Percentiles rank a stretch among this genome's conserved stretches.
These are phyloP conservation scores for Lachancea cidri DNA, from an alignment of 805 yeast species.

Conservation along the genomic window DNA sequence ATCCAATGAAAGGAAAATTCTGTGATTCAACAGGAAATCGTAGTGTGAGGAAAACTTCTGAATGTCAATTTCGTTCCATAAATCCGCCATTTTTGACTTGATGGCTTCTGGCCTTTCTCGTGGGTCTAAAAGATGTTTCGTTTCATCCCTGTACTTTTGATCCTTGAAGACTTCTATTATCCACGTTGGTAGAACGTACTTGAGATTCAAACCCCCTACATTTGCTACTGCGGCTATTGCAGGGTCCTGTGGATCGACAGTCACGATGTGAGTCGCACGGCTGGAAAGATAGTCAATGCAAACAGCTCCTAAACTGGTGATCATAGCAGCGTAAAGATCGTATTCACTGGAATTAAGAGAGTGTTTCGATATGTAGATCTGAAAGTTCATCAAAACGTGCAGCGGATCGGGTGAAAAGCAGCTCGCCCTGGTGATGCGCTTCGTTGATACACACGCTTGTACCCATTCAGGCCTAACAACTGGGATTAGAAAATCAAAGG, in stretches of 20 bases:
- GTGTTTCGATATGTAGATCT: conserved; percentile 55
- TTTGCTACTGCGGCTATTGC: conserved; percentile 49
- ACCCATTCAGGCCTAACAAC: conserved; percentile 29
- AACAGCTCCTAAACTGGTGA: conserved; percentile 71
- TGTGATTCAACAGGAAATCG: conserved; percentile 39
- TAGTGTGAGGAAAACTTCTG: conserved; percentile 4
- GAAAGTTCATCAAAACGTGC: conserved; percentile 56
- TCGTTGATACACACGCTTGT: conserved; percentile 15
- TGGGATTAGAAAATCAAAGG: conserved; percentile 28
- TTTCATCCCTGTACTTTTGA: conserved; percentile 46
- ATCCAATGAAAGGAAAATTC: conserved; percentile 51
- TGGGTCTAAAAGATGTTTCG: conserved; percentile 45
- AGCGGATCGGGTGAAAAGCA: conserved; percentile 66
- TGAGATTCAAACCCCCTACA: conserved; percentile 39
- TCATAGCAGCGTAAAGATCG: conserved; percentile 55
- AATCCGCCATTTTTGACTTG: neutral
- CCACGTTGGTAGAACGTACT: conserved; percentile 76
- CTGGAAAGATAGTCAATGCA: conserved; percentile 55
- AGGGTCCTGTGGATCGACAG: conserved; percentile 52
- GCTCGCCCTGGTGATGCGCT: conserved; percentile 22
- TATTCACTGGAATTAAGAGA: conserved; percentile 58
- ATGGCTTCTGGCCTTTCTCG: conserved; percentile 11
- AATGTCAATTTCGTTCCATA: conserved; percentile 5
- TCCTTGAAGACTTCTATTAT: conserved; percentile 60
- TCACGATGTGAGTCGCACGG: conserved; percentile 74